A percentile compares a stretch with the other conserved stretches of the same genome.
Conservation (phyloP, 441 rosid genomes). For the Adansonia rubrostipa region DNA sequence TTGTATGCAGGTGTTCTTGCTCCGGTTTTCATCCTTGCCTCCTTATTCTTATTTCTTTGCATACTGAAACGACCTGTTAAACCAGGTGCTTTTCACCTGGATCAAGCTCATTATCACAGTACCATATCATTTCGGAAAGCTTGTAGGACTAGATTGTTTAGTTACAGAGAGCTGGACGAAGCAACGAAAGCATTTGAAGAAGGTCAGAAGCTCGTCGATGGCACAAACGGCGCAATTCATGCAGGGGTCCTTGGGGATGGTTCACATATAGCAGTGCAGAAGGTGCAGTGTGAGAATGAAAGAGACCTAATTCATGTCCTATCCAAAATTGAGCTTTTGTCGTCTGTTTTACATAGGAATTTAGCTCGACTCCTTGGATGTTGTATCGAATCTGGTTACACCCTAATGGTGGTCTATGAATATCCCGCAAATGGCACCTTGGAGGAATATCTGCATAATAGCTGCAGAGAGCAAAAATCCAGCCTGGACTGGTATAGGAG, state of each 20-base stretch:
- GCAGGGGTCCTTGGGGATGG: constrained; percentile 69
- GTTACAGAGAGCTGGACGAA: constrained; percentile 70
- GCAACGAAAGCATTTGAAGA: constrained; percentile 69
- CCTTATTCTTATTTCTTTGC: constrained; percentile 55
- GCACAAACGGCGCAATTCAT: constrained; percentile 53
- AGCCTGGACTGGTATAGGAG: constrained; percentile 75
- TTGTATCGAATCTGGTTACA: constrained; percentile 60
- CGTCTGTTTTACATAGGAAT: constrained; percentile 58
- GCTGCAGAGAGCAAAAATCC: constrained; percentile 28
- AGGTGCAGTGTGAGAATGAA: constrained; percentile 58
- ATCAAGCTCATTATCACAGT: constrained; percentile 43
- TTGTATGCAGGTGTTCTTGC: constrained; percentile 56
- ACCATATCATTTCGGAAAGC: constrained; percentile 69
- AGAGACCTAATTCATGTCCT: constrained; percentile 61
- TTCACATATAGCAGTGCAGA: constrained; percentile 69
- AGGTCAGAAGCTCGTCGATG: constrained; percentile 52
- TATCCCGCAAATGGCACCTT: constrained; percentile 70
- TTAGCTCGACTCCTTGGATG: constrained; percentile 71
- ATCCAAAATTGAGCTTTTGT: constrained; percentile 61
- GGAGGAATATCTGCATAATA: constrained; percentile 48
- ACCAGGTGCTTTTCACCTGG: constrained; percentile 37
- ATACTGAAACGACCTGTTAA: constrained; percentile 55
- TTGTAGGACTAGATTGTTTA: constrained; percentile 62
- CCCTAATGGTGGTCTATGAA: constrained; percentile 65
- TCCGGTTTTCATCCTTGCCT: constrained; percentile 48